These are phyloP conservation scores for Apiospora kogelbergensis DNA, from an alignment of 2,329 filamentous ascomycete genomes.

Conservation along the genomic window DNA sequence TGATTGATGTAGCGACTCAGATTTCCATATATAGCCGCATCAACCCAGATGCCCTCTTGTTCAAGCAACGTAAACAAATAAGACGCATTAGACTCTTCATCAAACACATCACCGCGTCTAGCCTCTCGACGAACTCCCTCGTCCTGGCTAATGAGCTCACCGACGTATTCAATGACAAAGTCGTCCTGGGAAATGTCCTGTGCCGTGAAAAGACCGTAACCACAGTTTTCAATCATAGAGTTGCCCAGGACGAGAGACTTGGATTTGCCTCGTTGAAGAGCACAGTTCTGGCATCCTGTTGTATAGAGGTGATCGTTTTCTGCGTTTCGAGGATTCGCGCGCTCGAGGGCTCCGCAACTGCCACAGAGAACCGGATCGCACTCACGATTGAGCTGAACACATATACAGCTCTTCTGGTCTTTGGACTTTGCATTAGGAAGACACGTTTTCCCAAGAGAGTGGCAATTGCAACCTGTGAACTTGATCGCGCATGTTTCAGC, in stretches of 20 bases:
- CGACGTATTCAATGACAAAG: conserved; percentile 80
- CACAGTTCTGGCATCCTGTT: conserved; percentile 69
- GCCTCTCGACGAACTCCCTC: conserved; percentile 70
- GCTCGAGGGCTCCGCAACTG: conserved; percentile 66
- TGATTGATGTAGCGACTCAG: conserved; percentile 85
- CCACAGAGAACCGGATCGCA: conserved; percentile 77
- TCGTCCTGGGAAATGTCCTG: conserved; percentile 66
- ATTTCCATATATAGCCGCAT: conserved; percentile 76
- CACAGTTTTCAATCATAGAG: conserved; percentile 66
- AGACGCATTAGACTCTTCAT: conserved; percentile 63
- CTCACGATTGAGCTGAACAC: conserved; percentile 70
- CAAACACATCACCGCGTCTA: conserved; percentile 58
- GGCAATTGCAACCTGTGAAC: conserved; percentile 67
- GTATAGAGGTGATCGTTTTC: conserved; percentile 56
- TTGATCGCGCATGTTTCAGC: conserved; percentile 59
- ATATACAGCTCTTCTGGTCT: conserved; percentile 65
- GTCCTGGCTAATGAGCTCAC: conserved; percentile 70
- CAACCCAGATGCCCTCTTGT: conserved; percentile 65
- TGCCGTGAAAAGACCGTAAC: conserved; percentile 74
- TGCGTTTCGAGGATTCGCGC: conserved; percentile 68
- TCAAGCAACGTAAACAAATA: conserved; percentile 63
- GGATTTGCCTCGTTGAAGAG: conserved; percentile 65
- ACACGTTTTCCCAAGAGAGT: conserved; percentile 59
- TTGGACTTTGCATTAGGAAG: conserved; percentile 42
- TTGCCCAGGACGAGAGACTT: conserved; percentile 69